phyloP scores from a whole-genome alignment of 2,329 filamentous ascomycete species.

The Cadophora malorum region DNA sequence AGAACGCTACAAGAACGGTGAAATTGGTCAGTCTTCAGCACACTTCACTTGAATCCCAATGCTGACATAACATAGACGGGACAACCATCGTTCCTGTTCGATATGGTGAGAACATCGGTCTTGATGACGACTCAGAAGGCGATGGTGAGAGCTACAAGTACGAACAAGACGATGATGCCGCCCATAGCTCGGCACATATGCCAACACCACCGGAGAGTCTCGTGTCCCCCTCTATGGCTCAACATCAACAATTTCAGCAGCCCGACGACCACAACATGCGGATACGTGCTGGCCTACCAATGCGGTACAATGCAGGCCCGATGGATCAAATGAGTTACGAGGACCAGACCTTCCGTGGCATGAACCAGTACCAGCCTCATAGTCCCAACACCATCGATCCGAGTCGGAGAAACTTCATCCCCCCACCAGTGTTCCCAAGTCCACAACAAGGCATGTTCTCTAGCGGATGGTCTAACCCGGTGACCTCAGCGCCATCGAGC shows the following conservation, averaged over 20 bases:
- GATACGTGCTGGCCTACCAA: constrained; percentile 26
- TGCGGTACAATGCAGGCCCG: constrained; percentile 24
- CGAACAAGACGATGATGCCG: constrained; percentile 37
- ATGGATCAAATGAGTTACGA: constrained; percentile 31
- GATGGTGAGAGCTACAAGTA: constrained; percentile 34
- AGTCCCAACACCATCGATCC: constrained; percentile 33
- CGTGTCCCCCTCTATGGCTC: constrained; percentile 33
- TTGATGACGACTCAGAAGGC: constrained; percentile 34
- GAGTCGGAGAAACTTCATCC: constrained; percentile 26
- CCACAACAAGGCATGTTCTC: constrained; percentile 32
- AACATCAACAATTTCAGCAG: constrained; percentile 28
- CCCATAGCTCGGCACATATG: constrained; percentile 9
- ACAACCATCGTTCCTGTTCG: constrained; percentile 34
- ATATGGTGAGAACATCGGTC: constrained; percentile 32
- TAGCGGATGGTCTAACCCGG: constrained; percentile 25
- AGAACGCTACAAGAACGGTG: constrained; percentile 60
- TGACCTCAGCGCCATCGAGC: constrained; percentile 25
- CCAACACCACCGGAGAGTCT: constrained; percentile 35
- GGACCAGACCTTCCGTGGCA: constrained; percentile 18
- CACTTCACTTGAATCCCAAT: not conserved
- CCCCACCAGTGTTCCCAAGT: constrained; percentile 27
- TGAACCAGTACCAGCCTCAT: constrained; percentile 28
- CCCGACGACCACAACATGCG: constrained; percentile 27
- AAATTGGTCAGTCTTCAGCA: constrained; percentile 57
- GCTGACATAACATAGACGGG: constrained; percentile 28